Conservation (phyloP, 352 stramenopile genomes). For the Phytopythium delawarense region DNA sequence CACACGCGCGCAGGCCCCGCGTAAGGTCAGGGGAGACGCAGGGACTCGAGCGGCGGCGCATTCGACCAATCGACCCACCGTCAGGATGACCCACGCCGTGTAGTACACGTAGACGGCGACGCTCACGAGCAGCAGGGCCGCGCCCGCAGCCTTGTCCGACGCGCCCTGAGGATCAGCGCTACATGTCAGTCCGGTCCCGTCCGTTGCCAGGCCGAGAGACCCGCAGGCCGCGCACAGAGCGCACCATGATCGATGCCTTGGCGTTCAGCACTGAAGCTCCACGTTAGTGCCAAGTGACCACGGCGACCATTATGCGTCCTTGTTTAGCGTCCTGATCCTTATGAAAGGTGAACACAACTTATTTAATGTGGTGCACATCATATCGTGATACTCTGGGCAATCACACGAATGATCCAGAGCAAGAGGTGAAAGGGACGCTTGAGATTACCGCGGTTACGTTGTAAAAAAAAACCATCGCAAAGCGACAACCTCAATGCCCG, state of each 20-base stretch:
- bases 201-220: not conserved
- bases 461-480: too few relatives aligned
- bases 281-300: not conserved
- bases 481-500: too few relatives aligned
- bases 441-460: too few relatives aligned
- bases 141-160: constrained; percentile 76
- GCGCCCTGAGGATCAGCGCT: constrained; percentile 30
- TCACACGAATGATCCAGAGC: too few relatives aligned
- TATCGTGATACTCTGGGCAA: too few relatives aligned
- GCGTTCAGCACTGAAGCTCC: not conserved
- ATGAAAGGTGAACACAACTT: too few relatives aligned
- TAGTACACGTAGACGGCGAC: constrained; percentile 90
- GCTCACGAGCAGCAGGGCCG: constrained; percentile 73
- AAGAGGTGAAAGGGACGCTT: too few relatives aligned
- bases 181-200: not conserved
- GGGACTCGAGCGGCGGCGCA: not conserved
- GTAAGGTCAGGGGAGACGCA: not conserved
- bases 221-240: not conserved
- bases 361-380: too few relatives aligned
- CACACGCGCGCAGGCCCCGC: not conserved
- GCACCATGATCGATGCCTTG: not conserved
- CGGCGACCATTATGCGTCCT: too few relatives aligned
- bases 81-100: constrained; percentile 88
- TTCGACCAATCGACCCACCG: constrained; percentile 35
- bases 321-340: too few relatives aligned